phyloP scores from a whole-genome alignment of 306 rosid genomes.

The Glycine tomentella region DNA sequence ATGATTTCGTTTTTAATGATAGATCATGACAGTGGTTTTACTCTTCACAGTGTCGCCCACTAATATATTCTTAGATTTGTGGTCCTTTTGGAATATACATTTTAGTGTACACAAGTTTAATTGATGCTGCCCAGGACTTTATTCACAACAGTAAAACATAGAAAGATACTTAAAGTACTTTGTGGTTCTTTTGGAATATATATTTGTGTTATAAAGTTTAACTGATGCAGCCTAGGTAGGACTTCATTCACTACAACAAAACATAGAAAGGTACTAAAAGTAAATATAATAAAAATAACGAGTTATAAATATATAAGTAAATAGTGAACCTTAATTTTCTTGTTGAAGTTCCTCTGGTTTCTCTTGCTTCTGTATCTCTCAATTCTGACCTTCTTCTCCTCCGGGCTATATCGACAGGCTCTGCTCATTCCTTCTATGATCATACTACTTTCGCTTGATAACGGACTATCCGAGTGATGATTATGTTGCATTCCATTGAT shows the following conservation, averaged over 20 bases:
- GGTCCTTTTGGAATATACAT: slow-evolving; percentile 30
- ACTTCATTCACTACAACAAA: background rate
- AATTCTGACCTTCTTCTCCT: slow-evolving; percentile 85
- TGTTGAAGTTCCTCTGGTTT: slow-evolving; percentile 86
- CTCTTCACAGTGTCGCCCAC: slow-evolving; percentile 36
- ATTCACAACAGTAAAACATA: background rate
- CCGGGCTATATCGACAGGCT: slow-evolving; percentile 74
- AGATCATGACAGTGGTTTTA: background rate
- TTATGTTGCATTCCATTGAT: slow-evolving; percentile 53
- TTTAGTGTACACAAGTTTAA: slow-evolving; percentile 5
- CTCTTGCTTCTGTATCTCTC: slow-evolving; percentile 88
- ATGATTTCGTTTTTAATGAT: background rate
- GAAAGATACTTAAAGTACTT: slow-evolving; percentile 1
- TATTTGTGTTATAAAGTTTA: background rate
- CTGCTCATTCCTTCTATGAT: slow-evolving; percentile 92
- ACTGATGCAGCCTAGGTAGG: background rate
- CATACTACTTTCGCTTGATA: slow-evolving; percentile 76
- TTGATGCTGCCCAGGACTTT: background rate
- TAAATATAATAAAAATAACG: background rate
- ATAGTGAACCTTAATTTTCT: slow-evolving; percentile 79
- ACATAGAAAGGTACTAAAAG: slow-evolving; percentile 1
- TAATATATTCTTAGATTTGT: slow-evolving; percentile 8
- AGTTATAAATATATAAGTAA: background rate
- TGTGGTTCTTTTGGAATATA: background rate
- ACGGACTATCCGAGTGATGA: slow-evolving; percentile 59